Evolutionary conservation across 495 filamentous ascomycete genomes (phyloP).

Genomic region (Neurospora pannonica): DNA sequence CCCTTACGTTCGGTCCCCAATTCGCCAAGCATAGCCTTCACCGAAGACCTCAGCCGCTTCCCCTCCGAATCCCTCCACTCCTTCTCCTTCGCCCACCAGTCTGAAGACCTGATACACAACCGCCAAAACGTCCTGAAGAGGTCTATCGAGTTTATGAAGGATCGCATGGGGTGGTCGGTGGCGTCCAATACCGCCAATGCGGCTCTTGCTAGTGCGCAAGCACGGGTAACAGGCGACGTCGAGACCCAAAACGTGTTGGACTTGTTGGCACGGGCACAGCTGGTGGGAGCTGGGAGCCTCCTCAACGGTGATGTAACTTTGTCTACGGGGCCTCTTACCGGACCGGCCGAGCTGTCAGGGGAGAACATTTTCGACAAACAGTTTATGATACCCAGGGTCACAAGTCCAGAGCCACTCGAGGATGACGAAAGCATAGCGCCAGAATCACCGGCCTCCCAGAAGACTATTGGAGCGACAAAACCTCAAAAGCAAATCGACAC

Average conservation of each 20-base stretch:
- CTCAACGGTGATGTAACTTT: conserved; percentile 32
- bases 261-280: conserved; percentile 65
- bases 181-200: conserved; percentile 23
- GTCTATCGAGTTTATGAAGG: conserved; percentile 95
- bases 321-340: conserved; percentile 56
- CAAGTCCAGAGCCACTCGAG: conserved; percentile 42
- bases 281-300: conserved; percentile 51
- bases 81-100: conserved; percentile 96
- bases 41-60: conserved; percentile 86
- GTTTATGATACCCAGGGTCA: conserved; percentile 45
- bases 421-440: neutral
- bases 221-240: conserved; percentile 67
- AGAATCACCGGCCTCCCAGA: neutral
- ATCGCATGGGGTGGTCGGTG: conserved; percentile 75
- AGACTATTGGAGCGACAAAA: neutral
- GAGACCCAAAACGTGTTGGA: conserved; percentile 90
- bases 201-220: conserved; percentile 66
- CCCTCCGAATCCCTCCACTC: conserved; percentile 95
- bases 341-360: conserved; percentile 56
- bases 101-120: conserved; percentile 80
- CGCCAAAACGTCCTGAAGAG: conserved; percentile 89
- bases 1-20: conserved; percentile 48
- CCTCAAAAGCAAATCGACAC: neutral
- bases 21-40: conserved; percentile 53
- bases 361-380: conserved; percentile 75